Conservation (phyloP, 768 basidiomycete genomes). For the Clitopilus hobsonii region DNA sequence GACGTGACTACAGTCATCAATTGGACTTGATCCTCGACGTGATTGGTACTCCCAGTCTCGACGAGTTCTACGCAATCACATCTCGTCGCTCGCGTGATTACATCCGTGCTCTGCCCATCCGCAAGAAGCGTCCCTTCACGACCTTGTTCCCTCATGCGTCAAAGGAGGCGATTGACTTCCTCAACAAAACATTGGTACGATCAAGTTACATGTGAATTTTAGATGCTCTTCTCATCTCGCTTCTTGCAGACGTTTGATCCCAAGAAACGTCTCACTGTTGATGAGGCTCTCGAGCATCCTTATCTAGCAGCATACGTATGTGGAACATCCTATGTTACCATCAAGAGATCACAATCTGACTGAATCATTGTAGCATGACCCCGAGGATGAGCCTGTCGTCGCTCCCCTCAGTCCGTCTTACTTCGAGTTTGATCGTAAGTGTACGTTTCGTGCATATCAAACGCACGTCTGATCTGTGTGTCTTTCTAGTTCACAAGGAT, state of each 20-base stretch:
- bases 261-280: constrained; percentile 92
- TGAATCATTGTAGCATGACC: constrained; percentile 56
- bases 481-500: constrained; percentile 56
- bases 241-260: constrained; percentile 84
- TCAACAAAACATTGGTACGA: constrained; percentile 76
- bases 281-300: constrained; percentile 89
- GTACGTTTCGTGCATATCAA: not conserved
- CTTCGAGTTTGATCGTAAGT: constrained; percentile 85
- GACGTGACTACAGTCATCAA: constrained; percentile 95
- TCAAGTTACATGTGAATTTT: not conserved
- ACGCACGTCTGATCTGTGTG: constrained; percentile 4
- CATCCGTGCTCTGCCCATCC: constrained; percentile 91
- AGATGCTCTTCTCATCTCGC: not conserved
- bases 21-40: constrained; percentile 94
- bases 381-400: constrained; percentile 86
- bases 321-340: not conserved
- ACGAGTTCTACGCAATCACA: constrained; percentile 97
- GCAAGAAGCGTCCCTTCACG: constrained; percentile 79
- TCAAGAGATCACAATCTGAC: constrained; percentile 29
- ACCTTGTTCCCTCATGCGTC: constrained; percentile 89
- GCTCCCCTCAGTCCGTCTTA: constrained; percentile 77
- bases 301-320: constrained; percentile 86
- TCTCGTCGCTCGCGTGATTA: constrained; percentile 91
- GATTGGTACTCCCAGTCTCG: constrained; percentile 88
- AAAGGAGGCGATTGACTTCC: constrained; percentile 60